Evolutionary conservation across 1,139 yeast species (phyloP), one percentile per base, ranked within the genome.

Genomic region (Yamadazyma songkhlaensis): DNA sequence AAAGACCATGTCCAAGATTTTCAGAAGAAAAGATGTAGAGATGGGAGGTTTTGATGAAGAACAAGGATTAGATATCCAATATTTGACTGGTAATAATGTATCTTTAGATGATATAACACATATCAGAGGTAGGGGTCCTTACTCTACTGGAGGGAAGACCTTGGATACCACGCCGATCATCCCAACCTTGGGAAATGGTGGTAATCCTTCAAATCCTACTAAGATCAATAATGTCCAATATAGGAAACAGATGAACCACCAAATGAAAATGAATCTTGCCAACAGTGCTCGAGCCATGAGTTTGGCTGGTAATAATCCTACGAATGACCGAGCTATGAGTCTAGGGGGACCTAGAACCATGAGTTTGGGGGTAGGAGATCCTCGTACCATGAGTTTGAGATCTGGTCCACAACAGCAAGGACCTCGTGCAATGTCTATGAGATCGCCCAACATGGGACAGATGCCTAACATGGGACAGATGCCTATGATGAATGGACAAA

Each of bases 121-220:
- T 41, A 61, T 81, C 2, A 66, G 84, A 38, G 85, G 81, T 46
- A 67, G 80, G 31, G 88, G 87, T 4, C 77, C 71, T 14, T 81
- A 81, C 51, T 83, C 83, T 2, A 60, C 63, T 29, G 54, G 62
- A 7, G 53, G 62, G 12, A 55, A 58, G 25, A 48, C 62, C 15
- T 56, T 64, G 38, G 88, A 81, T 48, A 73, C 89, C 0, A 73
- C 87, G 0, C 90, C 92, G 4, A 78, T 82, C 45, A 84, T 84
- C 30, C 94, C 94, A 8, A 81, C 87, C 0, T 40, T 84, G 9
- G 67, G 72, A 0, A 41, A 50, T 9, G 45, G 48, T 9, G 42
- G 47, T 6, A 37, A 37, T 21, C 48, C 51, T 4, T 27, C 37
- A 17, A 51, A 52, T 24, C 47, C 50, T 9, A 53, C 59, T 28